phyloP scores from a whole-genome alignment of 2,329 filamentous ascomycete genomes.

The Blastomyces parvus region DNA sequence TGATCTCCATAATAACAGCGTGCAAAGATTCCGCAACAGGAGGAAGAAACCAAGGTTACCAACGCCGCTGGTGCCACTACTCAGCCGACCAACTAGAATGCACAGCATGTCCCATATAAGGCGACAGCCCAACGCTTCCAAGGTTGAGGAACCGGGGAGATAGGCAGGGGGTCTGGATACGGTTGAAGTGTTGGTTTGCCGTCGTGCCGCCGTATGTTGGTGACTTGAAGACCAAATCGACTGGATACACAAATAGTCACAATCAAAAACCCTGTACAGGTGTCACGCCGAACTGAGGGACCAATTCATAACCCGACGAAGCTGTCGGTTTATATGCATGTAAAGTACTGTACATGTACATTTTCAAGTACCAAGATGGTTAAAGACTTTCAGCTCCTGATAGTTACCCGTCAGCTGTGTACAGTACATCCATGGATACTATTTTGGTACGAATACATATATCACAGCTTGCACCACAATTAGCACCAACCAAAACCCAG shows the following conservation, averaged over 20 bases:
- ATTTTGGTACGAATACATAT: not conserved
- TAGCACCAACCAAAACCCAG: not conserved
- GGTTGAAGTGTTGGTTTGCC: no score
- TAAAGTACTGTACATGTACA: no score
- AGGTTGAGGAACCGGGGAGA: not conserved
- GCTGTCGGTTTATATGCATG: no score
- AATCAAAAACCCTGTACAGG: no score
- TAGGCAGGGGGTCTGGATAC: not conserved
- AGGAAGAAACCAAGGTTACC: not conserved
- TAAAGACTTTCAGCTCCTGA: not conserved
- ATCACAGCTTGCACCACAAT: not conserved
- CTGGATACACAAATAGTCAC: no score
- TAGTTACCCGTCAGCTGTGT: not conserved
- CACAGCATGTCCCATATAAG: not conserved
- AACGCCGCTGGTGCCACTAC: not conserved
- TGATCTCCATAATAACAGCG: not conserved
- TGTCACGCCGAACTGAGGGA: not conserved
- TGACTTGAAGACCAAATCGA: no score
- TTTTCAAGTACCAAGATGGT: not conserved
- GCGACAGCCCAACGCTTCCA: not conserved
- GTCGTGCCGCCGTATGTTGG: no score
- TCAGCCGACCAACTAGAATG: not conserved
- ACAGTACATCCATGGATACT: not conserved
- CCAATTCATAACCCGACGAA: not conserved
- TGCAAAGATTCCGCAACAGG: not conserved